Evolutionary conservation across 1,284 basidiomycete genomes (phyloP), one percentile per base, ranked within the genome.

Genomic region (Papiliotrema nemorosa): DNA sequence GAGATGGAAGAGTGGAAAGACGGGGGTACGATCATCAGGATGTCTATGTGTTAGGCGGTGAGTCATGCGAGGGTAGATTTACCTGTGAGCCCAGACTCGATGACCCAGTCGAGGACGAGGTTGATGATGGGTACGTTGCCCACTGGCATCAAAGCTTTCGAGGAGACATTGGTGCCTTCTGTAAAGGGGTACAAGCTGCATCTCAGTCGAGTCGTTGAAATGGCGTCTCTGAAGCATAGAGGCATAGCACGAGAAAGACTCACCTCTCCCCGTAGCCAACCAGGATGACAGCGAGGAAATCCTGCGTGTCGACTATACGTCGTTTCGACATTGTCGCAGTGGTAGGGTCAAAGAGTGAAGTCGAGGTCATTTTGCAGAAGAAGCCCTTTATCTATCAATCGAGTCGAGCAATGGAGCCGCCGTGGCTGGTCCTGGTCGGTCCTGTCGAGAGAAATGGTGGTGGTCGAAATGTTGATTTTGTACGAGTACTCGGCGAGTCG

Each of bases 191-290:
- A 72, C 12, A 75, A 60, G 47, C 73, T 74, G 47, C 4, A 37
- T 55, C n/a, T n/a, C n/a, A n/a, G n/a, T n/a, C n/a, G n/a, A n/a
- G n/a, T n/a, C n/a, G n/a, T 47, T 54, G 52, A 35, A 40, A 22
- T 16, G 18, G 35, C n/a, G 38, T 34, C 35, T 13, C 24, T 18
- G 22, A 37, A 5, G 35, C 14, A 33, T 9, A 13, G 18, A 20
- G 16, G 10, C 34, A n/a, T 6, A 34, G n/a, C n/a, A n/a, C n/a
- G n/a, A n/a, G n/a, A n/a, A n/a, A 44, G 16, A 73, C 82, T 69
- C 71, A 90, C 90, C 88, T 86, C 63, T 88, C 84, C 10, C 90
- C 90, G 74, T 89, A 87, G 22, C 90, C 90, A 24, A 88, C 86
- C 5, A 93, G 79, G 35, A 93, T 77, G 13, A 93, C 83, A 0